These are phyloP conservation scores for Cerioporus squamosus DNA, from an alignment of 1,284 basidiomycete species.

Conservation along the genomic window DNA sequence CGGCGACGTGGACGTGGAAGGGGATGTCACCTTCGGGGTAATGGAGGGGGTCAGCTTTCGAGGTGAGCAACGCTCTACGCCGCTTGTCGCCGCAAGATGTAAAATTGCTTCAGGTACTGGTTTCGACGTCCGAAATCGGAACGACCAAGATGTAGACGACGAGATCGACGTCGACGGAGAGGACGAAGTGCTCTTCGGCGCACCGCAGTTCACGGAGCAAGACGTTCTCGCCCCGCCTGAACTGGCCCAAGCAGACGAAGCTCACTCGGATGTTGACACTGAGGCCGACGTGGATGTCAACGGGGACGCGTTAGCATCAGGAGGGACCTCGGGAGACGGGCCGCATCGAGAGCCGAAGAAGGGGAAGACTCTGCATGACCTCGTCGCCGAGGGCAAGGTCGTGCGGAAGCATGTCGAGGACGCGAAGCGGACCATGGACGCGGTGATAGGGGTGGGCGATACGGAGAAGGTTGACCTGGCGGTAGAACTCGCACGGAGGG, in stretches of 20 bases:
- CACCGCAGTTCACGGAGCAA: slow-evolving; percentile 72
- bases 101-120: slow-evolving; percentile 52
- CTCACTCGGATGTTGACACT: slow-evolving; percentile 29
- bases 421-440: slow-evolving; percentile 45
- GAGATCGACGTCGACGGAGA: slow-evolving; percentile 81
- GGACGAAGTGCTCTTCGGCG: slow-evolving; percentile 67
- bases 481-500: slow-evolving; percentile 51
- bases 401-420: slow-evolving; percentile 38
- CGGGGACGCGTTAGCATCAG: slow-evolving; percentile 33
- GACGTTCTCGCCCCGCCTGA: slow-evolving; percentile 52
- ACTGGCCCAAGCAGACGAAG: slow-evolving; percentile 10
- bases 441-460: slow-evolving; percentile 48
- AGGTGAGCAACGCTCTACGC: slow-evolving; percentile 33
- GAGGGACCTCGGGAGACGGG: slow-evolving; percentile 26
- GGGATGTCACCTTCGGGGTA: slow-evolving; percentile 31
- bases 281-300: slow-evolving; percentile 47
- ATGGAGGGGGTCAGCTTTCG: slow-evolving; percentile 42
- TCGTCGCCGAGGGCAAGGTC: slow-evolving; percentile 56
- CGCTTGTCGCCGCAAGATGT: too few relatives aligned
- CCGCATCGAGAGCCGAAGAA: slow-evolving; percentile 10
- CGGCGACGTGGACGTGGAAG: slow-evolving; percentile 37
- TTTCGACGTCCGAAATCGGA: slow-evolving; percentile 61
- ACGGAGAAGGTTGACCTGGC: slow-evolving; percentile 52
- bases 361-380: slow-evolving; percentile 47
- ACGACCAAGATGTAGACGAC: slow-evolving; percentile 69